These are phyloP conservation scores for Lyophyllum shimeji DNA, from an alignment of 768 basidiomycete genomes.

Conservation along the genomic window DNA sequence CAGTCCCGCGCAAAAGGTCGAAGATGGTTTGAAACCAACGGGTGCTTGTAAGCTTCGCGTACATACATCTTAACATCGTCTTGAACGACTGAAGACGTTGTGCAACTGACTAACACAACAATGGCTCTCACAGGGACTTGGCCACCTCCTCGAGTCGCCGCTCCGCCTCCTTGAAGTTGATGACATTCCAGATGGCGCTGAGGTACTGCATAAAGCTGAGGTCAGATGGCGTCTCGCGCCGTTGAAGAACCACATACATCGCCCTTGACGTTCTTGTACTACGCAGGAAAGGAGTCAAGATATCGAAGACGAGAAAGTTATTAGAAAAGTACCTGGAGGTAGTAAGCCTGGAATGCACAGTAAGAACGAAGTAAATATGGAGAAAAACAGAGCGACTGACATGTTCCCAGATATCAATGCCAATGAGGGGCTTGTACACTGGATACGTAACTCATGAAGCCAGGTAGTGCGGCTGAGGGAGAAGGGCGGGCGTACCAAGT, in stretches of 20 bases:
- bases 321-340: constrained; percentile 45
- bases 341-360: constrained; percentile 55
- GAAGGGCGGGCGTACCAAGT: constrained; percentile 28
- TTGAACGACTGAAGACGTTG: neutral
- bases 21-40: too few relatives aligned
- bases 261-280: constrained; percentile 92
- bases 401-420: constrained; percentile 98
- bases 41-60: too few relatives aligned
- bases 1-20: too few relatives aligned
- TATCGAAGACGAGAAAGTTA: constrained; percentile 9
- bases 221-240: neutral
- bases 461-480: neutral
- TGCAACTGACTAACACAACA: neutral
- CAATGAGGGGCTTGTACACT: constrained; percentile 90
- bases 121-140: constrained; percentile 16
- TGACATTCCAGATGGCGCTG: constrained; percentile 91
- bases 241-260: constrained; percentile 59
- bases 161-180: constrained; percentile 95
- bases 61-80: neutral
- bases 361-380: constrained; percentile 7
- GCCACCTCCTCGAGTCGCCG: constrained; percentile 41
- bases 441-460: constrained; percentile 5
- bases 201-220: constrained; percentile 65
- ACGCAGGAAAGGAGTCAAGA: constrained; percentile 16
- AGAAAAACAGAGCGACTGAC: constrained; percentile 40